phyloP scores from a whole-genome alignment of 2,329 filamentous ascomycete species.

The Daldinia eschscholtzii region DNA sequence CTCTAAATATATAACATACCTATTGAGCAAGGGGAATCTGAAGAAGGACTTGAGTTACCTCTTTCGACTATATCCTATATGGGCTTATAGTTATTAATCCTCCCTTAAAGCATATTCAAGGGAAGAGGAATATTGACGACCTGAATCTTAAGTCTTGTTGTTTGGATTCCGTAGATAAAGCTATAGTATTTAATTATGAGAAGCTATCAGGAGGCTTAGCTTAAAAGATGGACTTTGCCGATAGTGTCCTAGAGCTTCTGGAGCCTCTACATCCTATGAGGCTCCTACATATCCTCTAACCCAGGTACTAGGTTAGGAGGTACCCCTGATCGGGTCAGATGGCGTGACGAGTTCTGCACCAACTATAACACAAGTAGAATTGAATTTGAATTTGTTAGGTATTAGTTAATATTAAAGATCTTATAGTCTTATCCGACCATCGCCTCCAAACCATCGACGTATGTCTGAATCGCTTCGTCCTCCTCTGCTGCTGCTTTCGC shows the following conservation, averaged over 20 bases:
- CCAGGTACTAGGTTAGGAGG: background rate
- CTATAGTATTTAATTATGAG: background rate
- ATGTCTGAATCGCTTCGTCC: constrained; percentile 59
- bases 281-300: background rate
- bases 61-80: no score
- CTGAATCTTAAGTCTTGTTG: no score
- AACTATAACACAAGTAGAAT: constrained; percentile 1
- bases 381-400: constrained; percentile 19
- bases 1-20: no score
- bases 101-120: no score
- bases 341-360: background rate
- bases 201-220: background rate
- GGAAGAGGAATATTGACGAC: no score
- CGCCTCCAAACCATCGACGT: constrained; percentile 70
- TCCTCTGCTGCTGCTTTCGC: constrained; percentile 47
- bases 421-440: constrained; percentile 54
- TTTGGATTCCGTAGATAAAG: background rate
- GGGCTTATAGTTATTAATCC: no score
- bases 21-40: no score
- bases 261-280: background rate
- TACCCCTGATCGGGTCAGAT: background rate
- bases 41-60: no score
- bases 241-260: background rate
- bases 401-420: constrained; percentile 7
- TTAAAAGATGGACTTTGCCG: background rate